A percentile compares a stretch with the other conserved stretches of the same genome.
Conservation (phyloP, 306 rosid genomes). For the Trifolium subterraneum region DNA sequence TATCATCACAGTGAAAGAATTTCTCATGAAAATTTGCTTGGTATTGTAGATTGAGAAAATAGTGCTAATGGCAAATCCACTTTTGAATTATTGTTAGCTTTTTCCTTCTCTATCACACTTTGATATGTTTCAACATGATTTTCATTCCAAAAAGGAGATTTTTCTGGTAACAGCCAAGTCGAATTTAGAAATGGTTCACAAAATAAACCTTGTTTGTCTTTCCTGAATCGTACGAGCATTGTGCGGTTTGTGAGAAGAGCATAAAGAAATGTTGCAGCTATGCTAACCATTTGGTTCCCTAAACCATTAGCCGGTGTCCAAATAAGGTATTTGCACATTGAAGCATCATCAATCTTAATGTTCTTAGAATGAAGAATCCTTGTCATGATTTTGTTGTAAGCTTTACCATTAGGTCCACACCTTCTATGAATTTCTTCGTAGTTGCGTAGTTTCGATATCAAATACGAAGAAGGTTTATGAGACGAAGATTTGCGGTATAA, state of each 20-base stretch:
- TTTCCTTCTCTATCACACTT: constrained; percentile 50
- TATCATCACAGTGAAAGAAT: constrained; percentile 62
- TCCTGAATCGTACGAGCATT: constrained; percentile 59
- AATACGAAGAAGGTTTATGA: constrained; percentile 59
- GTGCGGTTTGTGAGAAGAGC: constrained; percentile 65
- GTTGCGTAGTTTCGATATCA: constrained; percentile 58
- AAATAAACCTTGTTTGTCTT: constrained; percentile 59
- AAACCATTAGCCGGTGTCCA: constrained; percentile 64
- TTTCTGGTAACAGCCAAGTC: constrained; percentile 65
- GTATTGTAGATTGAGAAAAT: constrained; percentile 58
- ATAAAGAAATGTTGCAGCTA: constrained; percentile 64
- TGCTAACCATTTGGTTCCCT: constrained; percentile 66
- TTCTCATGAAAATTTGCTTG: constrained; percentile 48
- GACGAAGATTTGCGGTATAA: constrained; percentile 48
- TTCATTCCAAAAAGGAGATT: constrained; percentile 50
- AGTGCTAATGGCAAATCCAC: constrained; percentile 43
- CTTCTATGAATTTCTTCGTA: constrained; percentile 60
- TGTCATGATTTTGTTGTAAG: constrained; percentile 48
- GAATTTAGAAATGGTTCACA: constrained; percentile 69
- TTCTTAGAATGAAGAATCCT: constrained; percentile 43
- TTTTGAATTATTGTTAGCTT: background rate
- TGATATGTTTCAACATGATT: constrained; percentile 50
- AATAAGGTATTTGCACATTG: constrained; percentile 60
- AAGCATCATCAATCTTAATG: background rate
- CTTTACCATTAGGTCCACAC: constrained; percentile 55